Conservation (phyloP, 192 early-diverging fungal genomes). For the Lobosporangium transversale region DNA sequence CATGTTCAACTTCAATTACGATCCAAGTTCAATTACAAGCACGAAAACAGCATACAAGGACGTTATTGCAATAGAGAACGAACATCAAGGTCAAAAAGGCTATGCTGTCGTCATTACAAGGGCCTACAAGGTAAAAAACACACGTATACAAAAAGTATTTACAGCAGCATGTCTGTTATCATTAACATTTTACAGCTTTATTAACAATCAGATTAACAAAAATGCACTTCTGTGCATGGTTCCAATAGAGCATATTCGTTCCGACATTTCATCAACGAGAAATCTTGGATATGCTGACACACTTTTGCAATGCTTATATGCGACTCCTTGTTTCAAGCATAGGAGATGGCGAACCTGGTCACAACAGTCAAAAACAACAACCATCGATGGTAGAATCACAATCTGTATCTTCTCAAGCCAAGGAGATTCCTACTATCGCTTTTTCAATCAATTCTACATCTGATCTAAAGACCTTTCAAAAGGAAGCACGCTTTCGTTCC, state of each 20-base stretch:
- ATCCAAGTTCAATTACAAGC: slow-evolving; percentile 3
- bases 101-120: slow-evolving; percentile 25
- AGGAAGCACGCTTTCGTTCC: slow-evolving; percentile 8
- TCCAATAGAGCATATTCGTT: slow-evolving; percentile 26
- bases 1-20: neutral
- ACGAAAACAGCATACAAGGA: slow-evolving; percentile 33
- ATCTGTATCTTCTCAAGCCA: neutral
- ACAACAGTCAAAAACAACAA: neutral
- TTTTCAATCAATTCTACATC: slow-evolving; percentile 23
- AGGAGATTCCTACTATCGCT: neutral
- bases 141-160: no score
- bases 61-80: slow-evolving; percentile 20
- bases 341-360: neutral
- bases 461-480: slow-evolving; percentile 20
- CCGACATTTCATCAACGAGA: slow-evolving; percentile 41
- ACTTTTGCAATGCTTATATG: slow-evolving; percentile 49
- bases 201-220: no score
- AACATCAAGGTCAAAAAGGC: slow-evolving; percentile 25
- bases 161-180: no score
- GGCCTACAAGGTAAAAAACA: slow-evolving; percentile 27
- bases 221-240: no score
- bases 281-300: slow-evolving; percentile 32
- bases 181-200: no score
- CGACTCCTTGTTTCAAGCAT: slow-evolving; percentile 14
- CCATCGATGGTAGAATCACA: no score